Evolutionary conservation across 768 basidiomycete species (phyloP), one percentile per base, ranked within the genome.

Genomic region (Lyophyllum shimeji): DNA sequence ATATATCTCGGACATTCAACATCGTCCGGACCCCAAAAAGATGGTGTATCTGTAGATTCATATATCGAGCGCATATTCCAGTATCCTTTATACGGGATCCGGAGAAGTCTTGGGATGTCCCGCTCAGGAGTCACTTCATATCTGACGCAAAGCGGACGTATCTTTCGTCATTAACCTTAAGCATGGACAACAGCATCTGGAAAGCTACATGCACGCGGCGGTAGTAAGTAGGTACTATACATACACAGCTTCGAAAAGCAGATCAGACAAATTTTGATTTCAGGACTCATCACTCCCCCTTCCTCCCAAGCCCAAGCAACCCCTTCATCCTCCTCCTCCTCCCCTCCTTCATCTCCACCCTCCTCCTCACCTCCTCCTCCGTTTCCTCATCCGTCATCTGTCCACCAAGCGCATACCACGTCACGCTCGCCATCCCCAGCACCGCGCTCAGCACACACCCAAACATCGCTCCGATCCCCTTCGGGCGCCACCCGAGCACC

Each of bases 321-420:
- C 54, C 52, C n/a, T n/a, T n/a, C 40, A 56, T 12, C 42, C 52
- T 63, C 53, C 51, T 60, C 55, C 49, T 56, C 50, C 75, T 75
- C 52, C 71, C 72, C 57, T 74, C 79, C 74, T 89, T 93, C 52
- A 72, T 77, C 24, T 79, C 86, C 9, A 86, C 71, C 53, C 77
- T 73, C 59, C 73, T 70, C 59, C 79, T 72, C 51, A 82, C 83
- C 70, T 92, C 89, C 18, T 80, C 75, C 67, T 93, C 92, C 33
- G 92, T 79, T 74, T 96, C 94, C 60, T 86, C 86, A 40, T 93
- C 93, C 44, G 87, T 81, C 57, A 91, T 75, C 54, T 73, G 73
- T 4, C 82, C 84, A n/a, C 92, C 91, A 45, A 85, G 74, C 8
- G 87, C 74, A 71, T 98, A 98, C 93, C 95, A 98, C 37, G 85